A percentile compares a stretch with the other conserved stretches of the same genome.
Evolutionary conservation across 495 filamentous ascomycete genomes (phyloP).

Genomic region (Lasiosphaeria hispida): DNA sequence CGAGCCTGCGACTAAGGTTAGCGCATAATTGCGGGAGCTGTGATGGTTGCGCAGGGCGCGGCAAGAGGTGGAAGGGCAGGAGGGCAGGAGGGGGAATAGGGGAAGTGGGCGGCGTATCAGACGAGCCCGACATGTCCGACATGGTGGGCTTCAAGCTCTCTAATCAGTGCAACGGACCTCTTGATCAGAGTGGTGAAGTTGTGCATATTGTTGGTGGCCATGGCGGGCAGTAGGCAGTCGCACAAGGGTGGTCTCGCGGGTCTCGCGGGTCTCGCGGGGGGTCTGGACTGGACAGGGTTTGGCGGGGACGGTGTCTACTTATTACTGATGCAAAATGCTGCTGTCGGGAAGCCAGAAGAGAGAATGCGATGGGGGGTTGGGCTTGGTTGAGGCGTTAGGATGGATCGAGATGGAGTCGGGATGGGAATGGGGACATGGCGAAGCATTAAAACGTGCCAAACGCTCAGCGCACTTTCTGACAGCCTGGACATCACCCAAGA

Average conservation of each 20-base stretch:
- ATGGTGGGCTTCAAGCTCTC: not conserved
- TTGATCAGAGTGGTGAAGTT: slow-evolving; percentile 97
- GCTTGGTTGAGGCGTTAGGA: not conserved
- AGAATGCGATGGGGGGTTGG: not conserved
- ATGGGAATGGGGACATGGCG: not conserved
- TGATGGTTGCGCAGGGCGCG: not conserved
- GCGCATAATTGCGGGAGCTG: not conserved
- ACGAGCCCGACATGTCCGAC: not conserved
- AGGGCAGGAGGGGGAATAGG: not conserved
- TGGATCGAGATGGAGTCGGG: not conserved
- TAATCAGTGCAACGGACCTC: slow-evolving; percentile 59
- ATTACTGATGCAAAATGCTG: too few species aligned
- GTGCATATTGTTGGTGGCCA: slow-evolving; percentile 75
- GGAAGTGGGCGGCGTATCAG: not conserved
- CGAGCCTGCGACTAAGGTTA: slow-evolving; percentile 66
- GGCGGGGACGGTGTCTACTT: too few species aligned
- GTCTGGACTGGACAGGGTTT: too few species aligned
- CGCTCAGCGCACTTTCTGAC: slow-evolving; percentile 18
- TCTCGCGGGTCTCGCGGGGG: not conserved
- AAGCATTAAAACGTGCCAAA: slow-evolving; percentile 13
- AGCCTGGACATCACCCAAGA: slow-evolving; percentile 16
- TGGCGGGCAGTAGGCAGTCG: slow-evolving; percentile 28
- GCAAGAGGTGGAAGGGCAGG: not conserved
- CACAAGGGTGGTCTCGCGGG: not conserved
- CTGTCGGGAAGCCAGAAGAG: too few species aligned